Percentiles rank a stretch among this genome's conserved stretches.
Conservation (phyloP, 495 filamentous ascomycete genomes). For the Hyaloscypha finlandica region DNA sequence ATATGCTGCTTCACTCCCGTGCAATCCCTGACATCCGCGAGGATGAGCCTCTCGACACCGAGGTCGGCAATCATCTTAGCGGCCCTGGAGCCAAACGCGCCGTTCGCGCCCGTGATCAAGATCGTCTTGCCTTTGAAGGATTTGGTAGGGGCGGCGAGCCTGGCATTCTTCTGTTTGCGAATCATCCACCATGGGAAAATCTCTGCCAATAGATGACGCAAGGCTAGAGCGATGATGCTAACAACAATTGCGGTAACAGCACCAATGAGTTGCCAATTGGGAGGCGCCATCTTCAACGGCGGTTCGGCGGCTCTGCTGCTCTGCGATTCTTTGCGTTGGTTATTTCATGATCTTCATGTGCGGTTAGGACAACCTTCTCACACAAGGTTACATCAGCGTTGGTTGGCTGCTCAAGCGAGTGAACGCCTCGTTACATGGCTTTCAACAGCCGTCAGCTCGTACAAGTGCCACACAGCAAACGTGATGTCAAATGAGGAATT, state of each 20-base stretch:
- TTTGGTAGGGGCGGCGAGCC: conserved; percentile 26
- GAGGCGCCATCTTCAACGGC: background rate
- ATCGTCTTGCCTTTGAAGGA: conserved; percentile 32
- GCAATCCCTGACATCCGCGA: conserved; percentile 32
- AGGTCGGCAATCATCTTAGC: conserved; percentile 31
- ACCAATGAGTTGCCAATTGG: background rate
- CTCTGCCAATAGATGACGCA: conserved; percentile 28
- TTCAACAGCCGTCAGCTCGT: too few relatives aligned
- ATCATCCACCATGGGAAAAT: conserved; percentile 29
- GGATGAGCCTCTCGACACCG: conserved; percentile 30
- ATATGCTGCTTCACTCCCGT: conserved; percentile 27
- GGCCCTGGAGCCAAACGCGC: conserved; percentile 33
- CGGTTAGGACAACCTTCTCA: too few relatives aligned
- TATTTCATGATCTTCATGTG: background rate
- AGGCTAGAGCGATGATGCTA: conserved; percentile 13
- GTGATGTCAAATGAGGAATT: too few relatives aligned
- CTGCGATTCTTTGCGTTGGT: background rate
- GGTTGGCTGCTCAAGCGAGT: too few relatives aligned
- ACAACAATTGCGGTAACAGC: background rate
- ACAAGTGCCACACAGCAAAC: too few relatives aligned
- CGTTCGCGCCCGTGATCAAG: conserved; percentile 35
- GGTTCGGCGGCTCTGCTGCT: background rate
- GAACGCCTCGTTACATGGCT: too few relatives aligned
- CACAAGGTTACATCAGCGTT: too few relatives aligned
- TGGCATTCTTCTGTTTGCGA: conserved; percentile 24